Evolutionary conservation across 2,329 filamentous ascomycete species (phyloP), one percentile per base, ranked within the genome.

Genomic region (Aureobasidium sp.): DNA sequence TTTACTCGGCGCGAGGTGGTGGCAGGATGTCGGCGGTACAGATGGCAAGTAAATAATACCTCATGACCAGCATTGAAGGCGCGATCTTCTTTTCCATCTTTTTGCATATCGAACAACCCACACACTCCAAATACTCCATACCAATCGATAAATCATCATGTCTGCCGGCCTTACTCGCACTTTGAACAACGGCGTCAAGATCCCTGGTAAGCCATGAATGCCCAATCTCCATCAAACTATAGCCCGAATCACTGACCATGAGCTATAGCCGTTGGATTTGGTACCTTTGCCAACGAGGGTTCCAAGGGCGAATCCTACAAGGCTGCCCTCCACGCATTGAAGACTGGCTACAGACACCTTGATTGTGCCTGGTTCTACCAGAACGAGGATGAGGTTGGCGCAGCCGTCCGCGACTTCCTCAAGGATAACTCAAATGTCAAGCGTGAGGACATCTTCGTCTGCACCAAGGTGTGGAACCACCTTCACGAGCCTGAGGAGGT

Each of bases 231-330:
- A 17, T 24, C 7, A 27, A 30, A 30, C 25, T n/a, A 24, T n/a
- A 34, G 27, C 41, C 34, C 17, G 19, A 34, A 14, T 45, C n/a
- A 17, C 50, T 53, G 16, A 53, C 17, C 16, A 38, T 10, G 50
- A 37, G 21, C 39, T 49, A 21, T 21, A 56, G 80, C 74, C 42
- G 69, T 84, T 27, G 81, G 81, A 22, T 84, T 85, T 61, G 81
- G 81, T 60, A 84, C 81, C 60, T 84, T 83, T 63, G 78, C 80
- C 66, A 85, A 78, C 66, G 83, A 87, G 70, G 83, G 81, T 54
- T 65, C 72, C 57, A 71, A 73, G 59, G 79, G 79, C 34, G 78
- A 81, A 70, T 77, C 77, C 39, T 81, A 82, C 71, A 73, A 71
- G 54, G 74, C 75, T 30, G 73, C 74, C 53, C 65, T 66, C 14